Evolutionary conservation across 495 filamentous ascomycete species (phyloP), one percentile per base, ranked within the genome.

Genomic region (Echria macrotheca): DNA sequence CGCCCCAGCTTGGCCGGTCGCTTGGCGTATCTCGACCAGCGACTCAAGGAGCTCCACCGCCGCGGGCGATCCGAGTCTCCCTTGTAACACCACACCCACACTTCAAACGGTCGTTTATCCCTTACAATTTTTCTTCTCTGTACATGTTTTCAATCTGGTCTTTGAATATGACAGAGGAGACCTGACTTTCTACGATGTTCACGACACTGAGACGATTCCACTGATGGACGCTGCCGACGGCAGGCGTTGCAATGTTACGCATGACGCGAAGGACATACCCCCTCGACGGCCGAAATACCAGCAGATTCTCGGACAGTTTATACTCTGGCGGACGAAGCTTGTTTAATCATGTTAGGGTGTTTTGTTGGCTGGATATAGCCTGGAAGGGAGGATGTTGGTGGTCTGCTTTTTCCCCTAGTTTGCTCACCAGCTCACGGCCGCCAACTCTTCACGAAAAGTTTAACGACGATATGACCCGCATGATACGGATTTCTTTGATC

Each of bases 11-110:
- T 73, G 35, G 61, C 70, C 36, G 64, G 67, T 39, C 73, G 75
- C n/a, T 58, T 78, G 23, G 69, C 71, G 23, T 73, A 76, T 36
- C 61, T 79, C 7, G 74, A 76, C 49, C 67, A 74, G 50, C 72
- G 74, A 35, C 66, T 79, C 39, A 73, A 69, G 57, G 69, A 78
- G 41, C 61, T 79, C 51, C 67, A 65, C 47, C 70, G 66, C 31
- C 60, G 53, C 32, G 61, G 55, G 21, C 62, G 67, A 11, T 70
- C 70, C 12, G 64, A 70, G 49, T 72, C 71, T 11, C 71, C 72
- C 6, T 33, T 66, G 32, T 74, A 56, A 68, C 42, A 39, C 40
- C 26, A 47, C 25, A 24, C 19, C 38, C 35, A 8, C 15, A 38
- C 44, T 45, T 24, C 25, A 6, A 17, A n/a, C 21, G 45, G 35